phyloP scores from a whole-genome alignment of 2,329 filamentous ascomycete genomes.

The Cercospora zeae-maydis region DNA sequence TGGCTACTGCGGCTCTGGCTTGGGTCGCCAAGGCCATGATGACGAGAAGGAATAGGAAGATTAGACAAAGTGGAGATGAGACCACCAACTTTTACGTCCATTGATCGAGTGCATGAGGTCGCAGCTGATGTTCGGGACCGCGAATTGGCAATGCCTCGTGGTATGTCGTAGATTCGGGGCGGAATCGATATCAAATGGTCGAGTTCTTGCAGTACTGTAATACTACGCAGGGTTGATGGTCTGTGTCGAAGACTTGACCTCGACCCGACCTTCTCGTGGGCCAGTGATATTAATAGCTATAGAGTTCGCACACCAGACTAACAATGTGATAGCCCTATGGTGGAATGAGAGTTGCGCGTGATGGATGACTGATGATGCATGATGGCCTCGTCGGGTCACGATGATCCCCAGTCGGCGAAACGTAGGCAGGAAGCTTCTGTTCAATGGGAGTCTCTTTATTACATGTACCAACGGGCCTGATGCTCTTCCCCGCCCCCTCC shows the following conservation, averaged over 20 bases:
- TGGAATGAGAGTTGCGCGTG: no score
- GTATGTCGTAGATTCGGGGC: background rate
- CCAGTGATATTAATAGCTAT: background rate
- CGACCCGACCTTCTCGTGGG: background rate
- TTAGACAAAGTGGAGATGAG: background rate
- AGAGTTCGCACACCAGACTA: background rate
- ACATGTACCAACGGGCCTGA: background rate
- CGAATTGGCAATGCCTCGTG: background rate
- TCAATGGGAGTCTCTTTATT: no score
- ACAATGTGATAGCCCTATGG: background rate
- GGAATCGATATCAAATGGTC: background rate
- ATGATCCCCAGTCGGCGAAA: no score
- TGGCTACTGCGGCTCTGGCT: conserved; percentile 1
- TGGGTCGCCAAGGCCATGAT: background rate
- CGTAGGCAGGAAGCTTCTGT: no score
- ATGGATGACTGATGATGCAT: background rate
- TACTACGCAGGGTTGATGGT: background rate
- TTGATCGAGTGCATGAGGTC: background rate
- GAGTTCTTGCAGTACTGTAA: no score
- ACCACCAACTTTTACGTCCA: background rate
- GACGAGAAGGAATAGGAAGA: conserved; percentile 2
- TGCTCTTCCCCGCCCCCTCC: background rate
- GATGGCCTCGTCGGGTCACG: background rate
- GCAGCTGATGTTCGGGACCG: background rate
- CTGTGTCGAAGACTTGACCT: background rate